phyloP scores from a whole-genome alignment of 257 asterid genomes.

The Gentiana straminea region DNA sequence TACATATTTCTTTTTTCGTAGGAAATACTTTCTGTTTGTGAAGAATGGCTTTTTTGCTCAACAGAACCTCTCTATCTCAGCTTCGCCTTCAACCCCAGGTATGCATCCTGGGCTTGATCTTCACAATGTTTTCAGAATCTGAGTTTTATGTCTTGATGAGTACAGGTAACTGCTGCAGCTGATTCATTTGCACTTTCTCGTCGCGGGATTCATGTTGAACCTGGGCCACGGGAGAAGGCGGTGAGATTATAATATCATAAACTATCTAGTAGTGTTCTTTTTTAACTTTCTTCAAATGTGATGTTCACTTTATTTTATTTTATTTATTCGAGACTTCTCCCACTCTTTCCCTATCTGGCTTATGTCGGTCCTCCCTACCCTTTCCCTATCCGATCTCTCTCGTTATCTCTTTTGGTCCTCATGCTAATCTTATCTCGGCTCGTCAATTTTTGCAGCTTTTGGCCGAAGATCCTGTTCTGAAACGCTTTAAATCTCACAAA shows the following conservation, averaged over 20 bases:
- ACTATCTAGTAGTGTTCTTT: too few species aligned
- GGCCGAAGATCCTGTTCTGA: conserved; percentile 55
- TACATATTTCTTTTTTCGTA: too few species aligned
- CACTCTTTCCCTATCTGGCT: too few species aligned
- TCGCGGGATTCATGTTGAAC: conserved; percentile 72
- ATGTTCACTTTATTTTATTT: too few species aligned
- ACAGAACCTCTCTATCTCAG: conserved; percentile 37
- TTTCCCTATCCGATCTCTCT: neutral
- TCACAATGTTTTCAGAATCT: conserved; percentile 4
- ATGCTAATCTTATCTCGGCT: conserved; percentile 5
- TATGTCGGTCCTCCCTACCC: too few species aligned
- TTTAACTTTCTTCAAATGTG: too few species aligned
- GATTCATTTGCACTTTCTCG: conserved; percentile 31
- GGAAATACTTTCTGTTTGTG: too few species aligned
- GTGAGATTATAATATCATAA: conserved; percentile 28
- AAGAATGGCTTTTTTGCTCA: conserved; percentile 46
- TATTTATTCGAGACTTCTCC: too few species aligned
- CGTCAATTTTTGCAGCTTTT: conserved; percentile 47
- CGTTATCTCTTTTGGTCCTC: conserved; percentile 2
- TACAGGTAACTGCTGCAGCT: conserved; percentile 22
- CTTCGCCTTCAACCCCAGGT: conserved; percentile 47
- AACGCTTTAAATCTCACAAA: conserved; percentile 60
- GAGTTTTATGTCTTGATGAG: conserved; percentile 12
- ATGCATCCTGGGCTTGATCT: neutral
- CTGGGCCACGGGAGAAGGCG: conserved; percentile 87